Evolutionary conservation across 805 yeast genomes (phyloP).

Genomic region (Yarrowia sp.): DNA sequence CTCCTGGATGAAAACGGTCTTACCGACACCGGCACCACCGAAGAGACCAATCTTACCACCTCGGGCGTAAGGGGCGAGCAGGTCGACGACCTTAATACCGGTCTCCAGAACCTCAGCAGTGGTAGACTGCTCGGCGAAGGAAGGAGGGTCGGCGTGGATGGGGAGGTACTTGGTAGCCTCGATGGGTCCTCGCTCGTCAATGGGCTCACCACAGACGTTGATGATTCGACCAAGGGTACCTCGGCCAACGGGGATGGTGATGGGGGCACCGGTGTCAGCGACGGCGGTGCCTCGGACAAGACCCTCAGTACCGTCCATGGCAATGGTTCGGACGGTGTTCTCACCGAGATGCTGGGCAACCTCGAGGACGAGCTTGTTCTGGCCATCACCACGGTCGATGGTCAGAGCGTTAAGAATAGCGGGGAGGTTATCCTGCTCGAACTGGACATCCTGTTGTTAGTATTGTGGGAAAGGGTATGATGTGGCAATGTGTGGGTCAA

Average conservation of each 20-base stretch:
- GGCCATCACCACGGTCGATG: conserved; percentile 76
- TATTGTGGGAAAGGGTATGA: background rate
- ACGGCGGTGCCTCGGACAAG: conserved; percentile 96
- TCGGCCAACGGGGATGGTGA: conserved; percentile 98
- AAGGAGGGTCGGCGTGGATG: conserved; percentile 98
- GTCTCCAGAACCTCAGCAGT: conserved; percentile 98
- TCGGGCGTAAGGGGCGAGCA: conserved; percentile 99
- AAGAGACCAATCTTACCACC: conserved; percentile 99
- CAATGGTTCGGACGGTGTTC: conserved; percentile 99
- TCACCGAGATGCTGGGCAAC: conserved; percentile 99
- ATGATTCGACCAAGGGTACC: conserved; percentile 98
- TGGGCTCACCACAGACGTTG: conserved; percentile 98
- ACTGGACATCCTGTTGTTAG: conserved; percentile 73
- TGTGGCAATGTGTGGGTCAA: background rate
- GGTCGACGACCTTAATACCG: conserved; percentile 99
- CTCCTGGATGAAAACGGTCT: conserved; percentile 99
- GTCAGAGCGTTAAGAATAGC: conserved; percentile 96
- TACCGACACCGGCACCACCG: conserved; percentile 99
- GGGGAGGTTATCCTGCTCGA: conserved; percentile 96
- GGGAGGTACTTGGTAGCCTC: conserved; percentile 92
- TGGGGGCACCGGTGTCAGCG: conserved; percentile 96
- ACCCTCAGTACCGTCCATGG: conserved; percentile 99
- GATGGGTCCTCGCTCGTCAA: conserved; percentile 99
- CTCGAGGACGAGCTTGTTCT: conserved; percentile 81
- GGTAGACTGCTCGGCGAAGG: conserved; percentile 96